Conservation (phyloP, 371 early-diverging fungal genomes). For the Mortierella sp. region DNA sequence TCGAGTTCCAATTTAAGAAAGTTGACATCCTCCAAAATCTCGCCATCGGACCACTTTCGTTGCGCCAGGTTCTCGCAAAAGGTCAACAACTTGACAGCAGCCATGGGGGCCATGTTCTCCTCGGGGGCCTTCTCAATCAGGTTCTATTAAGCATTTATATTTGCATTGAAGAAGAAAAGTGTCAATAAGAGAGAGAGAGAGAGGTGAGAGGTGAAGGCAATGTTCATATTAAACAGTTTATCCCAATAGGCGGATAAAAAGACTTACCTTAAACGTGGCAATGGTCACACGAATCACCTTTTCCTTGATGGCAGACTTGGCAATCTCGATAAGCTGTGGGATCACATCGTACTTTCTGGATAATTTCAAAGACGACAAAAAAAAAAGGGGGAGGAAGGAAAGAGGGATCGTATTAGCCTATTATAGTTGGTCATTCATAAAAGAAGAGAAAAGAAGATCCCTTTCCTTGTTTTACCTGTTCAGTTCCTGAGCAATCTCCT, state of each 20-base stretch:
- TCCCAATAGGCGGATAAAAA: too few species aligned
- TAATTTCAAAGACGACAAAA: neutral
- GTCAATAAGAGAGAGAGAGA: too few species aligned
- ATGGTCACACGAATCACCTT: conserved; percentile 91
- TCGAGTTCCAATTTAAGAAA: conserved; percentile 74
- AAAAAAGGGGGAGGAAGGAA: neutral
- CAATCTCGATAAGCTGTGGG: conserved; percentile 80
- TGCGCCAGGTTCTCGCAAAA: conserved; percentile 80
- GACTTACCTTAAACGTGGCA: conserved; percentile 74
- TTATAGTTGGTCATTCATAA: too few species aligned
- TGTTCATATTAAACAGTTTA: neutral
- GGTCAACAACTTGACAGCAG: conserved; percentile 79
- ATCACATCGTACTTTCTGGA: conserved; percentile 76
- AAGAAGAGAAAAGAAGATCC: neutral
- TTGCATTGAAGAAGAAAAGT: too few species aligned
- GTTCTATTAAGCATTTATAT: conserved; percentile 77
- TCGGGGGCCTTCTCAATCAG: conserved; percentile 78
- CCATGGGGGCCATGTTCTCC: conserved; percentile 81
- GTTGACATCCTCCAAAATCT: conserved; percentile 81
- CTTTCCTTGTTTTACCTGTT: conserved; percentile 51
- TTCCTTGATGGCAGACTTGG: conserved; percentile 92
- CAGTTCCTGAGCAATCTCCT: conserved; percentile 73
- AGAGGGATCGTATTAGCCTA: too few species aligned
- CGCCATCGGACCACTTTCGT: conserved; percentile 92
- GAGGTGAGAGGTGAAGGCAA: too few species aligned